Base-by-base conservation (phyloP, 1,284 basidiomycete species). In the Dichomitus squalens region DNA sequence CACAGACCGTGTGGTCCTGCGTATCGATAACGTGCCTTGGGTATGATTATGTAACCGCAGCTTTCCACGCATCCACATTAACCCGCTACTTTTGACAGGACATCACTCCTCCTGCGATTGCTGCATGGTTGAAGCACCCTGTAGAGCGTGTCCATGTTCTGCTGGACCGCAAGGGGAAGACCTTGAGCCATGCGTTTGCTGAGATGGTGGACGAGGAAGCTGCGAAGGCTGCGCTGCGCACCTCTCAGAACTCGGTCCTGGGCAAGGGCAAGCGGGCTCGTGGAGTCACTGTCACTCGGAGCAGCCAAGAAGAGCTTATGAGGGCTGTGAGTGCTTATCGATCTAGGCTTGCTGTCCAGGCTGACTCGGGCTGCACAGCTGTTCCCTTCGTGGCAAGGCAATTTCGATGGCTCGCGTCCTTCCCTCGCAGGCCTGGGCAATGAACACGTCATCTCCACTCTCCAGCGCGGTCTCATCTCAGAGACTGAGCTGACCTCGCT, bases 1-100 rank as follows among this genome's bases (percentile, higher is more conserved):
- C 8, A 64, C 60, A 41, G 82, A 84, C 34, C 74, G 78, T 33
- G 78, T 85, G 36, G 89, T 93, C 16, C 76, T 93, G 48, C 78
- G 90, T 23, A 88, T 93, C 64, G 91, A 92, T 67, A 92, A 93
- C 64, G 89, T 92, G 53, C 91, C 91, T 50, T 93, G 90, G 90
- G 89, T 91, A 69, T 41, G 85, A 73, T 40, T 8, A n/a, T 12
- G 23, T 39, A 62, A 6, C n/a, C 16, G 33, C n/a, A 47, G 2
- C 25, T 25, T 14, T 48, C 29, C 43, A 7, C 49, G 4, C n/a
- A 52, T n/a, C n/a, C 46, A 21, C 43, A 51, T 23, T 54, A 29
- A 49, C 18, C 16, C 34, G 9, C 49, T 41, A 43, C 63, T 39
- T 12, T 58, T 12, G 51, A 20, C 57, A 92, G 90, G 90, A 93